Base-by-base conservation (phyloP, 192 early-diverging fungal genomes). In the Coemansia sp. region DNA sequence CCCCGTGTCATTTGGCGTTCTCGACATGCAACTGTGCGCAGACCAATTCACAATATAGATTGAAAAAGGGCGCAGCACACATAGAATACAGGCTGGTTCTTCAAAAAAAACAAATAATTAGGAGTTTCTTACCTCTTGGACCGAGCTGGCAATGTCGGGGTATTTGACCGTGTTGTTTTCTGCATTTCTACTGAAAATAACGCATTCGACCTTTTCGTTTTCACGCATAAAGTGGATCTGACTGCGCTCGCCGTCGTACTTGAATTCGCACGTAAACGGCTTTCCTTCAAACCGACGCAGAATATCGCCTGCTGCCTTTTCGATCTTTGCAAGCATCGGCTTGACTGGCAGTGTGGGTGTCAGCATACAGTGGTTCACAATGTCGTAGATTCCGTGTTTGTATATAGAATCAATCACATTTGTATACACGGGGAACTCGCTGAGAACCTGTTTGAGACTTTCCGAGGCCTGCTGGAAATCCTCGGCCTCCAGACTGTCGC, bases 321-420 rank as follows among this genome's bases (percentile, higher is more conserved):
- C 98, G 8, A 97, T 97, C 85, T 99, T 96, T 8, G 98, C 98
- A 70, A 99, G 88, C 98, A 99, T 99, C 9, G 98, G 98, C 64
- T 99, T 98, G 15, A 98, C 85, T 7, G 98, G 98, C 59, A 99
- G 93, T 2, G 95, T 95, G 32, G 98, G 96, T 15, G 91, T 92
- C 48, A 99, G 85, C 76, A 94, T 95, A 72, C 96, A 98, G n/a
- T 88, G 71, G 17, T 90, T 85, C 33, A 78, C 74, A 22, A 98
- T 66, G 28, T 87, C 78, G 9, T 86, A 76, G 33, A 95, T 85
- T 0, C 94, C 93, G 48, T 92, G 65, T 52, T 94, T 79, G 45
- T 97, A 85, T 7, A 99, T 81, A 28, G 88, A 88, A 22, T 93
- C 95, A 41, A 99, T 89, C 61, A 99, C 93, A 48, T 88, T 85